Conservation (phyloP, 352 stramenopile species). For the Phytophthora chlamydospora region DNA sequence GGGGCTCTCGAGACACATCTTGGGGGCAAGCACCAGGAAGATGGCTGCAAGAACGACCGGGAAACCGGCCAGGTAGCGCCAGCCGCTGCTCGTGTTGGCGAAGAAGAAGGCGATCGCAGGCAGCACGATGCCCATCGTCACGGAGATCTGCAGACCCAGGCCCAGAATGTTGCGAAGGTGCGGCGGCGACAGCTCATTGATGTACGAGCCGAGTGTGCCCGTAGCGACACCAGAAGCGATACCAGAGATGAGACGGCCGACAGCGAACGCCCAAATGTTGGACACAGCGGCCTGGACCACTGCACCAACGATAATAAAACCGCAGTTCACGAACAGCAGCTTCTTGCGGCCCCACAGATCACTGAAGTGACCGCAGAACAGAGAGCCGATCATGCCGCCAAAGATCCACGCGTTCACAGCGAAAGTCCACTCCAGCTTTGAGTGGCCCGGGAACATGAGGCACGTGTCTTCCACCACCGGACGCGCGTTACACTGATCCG, state of each 20-base stretch:
- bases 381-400: conserved; percentile 26
- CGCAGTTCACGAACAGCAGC: conserved; percentile 31
- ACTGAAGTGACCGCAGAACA: conserved; percentile 25
- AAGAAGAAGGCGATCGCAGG: conserved; percentile 65
- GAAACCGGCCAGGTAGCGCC: conserved; percentile 38
- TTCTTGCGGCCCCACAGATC: conserved; percentile 29
- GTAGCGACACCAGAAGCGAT: conserved; percentile 38
- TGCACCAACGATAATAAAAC: conserved; percentile 45
- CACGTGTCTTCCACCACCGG: conserved; percentile 24
- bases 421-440: conserved; percentile 26
- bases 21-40: conserved; percentile 46
- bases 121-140: conserved; percentile 54
- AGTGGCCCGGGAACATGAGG: conserved; percentile 29
- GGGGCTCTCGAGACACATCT: conserved; percentile 52
- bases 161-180: conserved; percentile 27
- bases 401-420: conserved; percentile 31
- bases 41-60: conserved; percentile 48
- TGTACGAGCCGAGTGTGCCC: conserved; percentile 38
- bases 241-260: conserved; percentile 27
- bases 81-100: conserved; percentile 51
- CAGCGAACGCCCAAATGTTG: conserved; percentile 35
- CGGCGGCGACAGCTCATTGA: conserved; percentile 50
- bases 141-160: conserved; percentile 48
- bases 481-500: conserved; percentile 22
- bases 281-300: conserved; percentile 34